Conservation (phyloP, 805 yeast species). For the Metahyphopichia silvanorum region DNA sequence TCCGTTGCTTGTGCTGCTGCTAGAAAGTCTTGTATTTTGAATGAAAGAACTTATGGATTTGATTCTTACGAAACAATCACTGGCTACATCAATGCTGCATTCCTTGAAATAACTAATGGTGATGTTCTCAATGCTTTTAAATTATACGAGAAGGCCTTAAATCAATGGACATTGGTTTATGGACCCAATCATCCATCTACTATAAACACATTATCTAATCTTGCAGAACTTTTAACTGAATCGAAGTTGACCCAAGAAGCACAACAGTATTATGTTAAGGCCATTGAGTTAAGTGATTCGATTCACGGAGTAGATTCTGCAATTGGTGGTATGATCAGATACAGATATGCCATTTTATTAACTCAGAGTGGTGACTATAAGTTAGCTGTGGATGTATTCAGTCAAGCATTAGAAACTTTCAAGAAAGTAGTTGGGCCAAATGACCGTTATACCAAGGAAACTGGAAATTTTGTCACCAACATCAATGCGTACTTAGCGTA, state of each 20-base stretch:
- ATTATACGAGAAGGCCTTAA: slow-evolving; percentile 57
- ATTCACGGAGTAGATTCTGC: slow-evolving; percentile 59
- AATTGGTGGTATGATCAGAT: slow-evolving; percentile 61
- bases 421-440: slow-evolving; percentile 60
- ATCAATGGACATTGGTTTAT: slow-evolving; percentile 54
- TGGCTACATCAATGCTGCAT: slow-evolving; percentile 71
- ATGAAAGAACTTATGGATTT: slow-evolving; percentile 78
- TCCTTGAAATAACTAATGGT: slow-evolving; percentile 60
- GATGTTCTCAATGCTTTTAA: slow-evolving; percentile 60
- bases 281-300: slow-evolving; percentile 48
- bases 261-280: slow-evolving; percentile 48
- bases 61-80: slow-evolving; percentile 78
- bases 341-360: slow-evolving; percentile 52
- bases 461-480: slow-evolving; percentile 60
- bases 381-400: slow-evolving; percentile 55
- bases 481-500: slow-evolving; percentile 48
- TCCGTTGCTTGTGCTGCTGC: slow-evolving; percentile 61
- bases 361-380: slow-evolving; percentile 50
- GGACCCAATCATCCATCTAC: slow-evolving; percentile 69
- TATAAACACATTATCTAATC: slow-evolving; percentile 58
- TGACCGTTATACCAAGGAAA: slow-evolving; percentile 64
- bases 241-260: slow-evolving; percentile 45
- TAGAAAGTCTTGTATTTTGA: slow-evolving; percentile 65
- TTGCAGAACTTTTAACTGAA: slow-evolving; percentile 57
- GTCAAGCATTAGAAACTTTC: slow-evolving; percentile 56